phyloP scores from a whole-genome alignment of 192 early-diverging fungal species.

The Podila horticola region DNA sequence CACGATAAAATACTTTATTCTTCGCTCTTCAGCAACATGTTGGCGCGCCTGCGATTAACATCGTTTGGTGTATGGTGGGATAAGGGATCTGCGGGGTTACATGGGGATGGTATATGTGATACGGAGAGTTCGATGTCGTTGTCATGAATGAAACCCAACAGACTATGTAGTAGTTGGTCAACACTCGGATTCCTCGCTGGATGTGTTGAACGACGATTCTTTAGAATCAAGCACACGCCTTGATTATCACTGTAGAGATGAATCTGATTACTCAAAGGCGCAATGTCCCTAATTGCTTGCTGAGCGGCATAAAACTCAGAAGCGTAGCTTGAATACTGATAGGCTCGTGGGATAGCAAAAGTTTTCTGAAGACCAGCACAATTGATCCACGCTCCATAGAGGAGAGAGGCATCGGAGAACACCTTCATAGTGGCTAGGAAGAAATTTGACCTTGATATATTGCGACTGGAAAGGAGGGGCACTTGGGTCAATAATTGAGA shows the following conservation, averaged over 20 bases:
- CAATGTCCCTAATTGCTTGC: conserved; percentile 9
- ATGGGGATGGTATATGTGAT: conserved; percentile 1
- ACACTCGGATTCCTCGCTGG: neutral
- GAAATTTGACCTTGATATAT: too few relatives aligned
- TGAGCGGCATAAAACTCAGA: conserved; percentile 9
- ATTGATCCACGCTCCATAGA: conserved; percentile 4
- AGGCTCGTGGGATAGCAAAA: neutral
- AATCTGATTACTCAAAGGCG: conserved; percentile 4
- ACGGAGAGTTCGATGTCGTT: conserved; percentile 3
- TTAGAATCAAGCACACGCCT: neutral
- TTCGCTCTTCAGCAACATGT: too few relatives aligned
- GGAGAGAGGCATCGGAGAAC: neutral
- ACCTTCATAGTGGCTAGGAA: neutral
- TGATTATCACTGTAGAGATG: conserved; percentile 2
- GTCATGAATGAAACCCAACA: conserved; percentile 1
- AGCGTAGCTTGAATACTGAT: conserved; percentile 9
- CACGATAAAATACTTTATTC: too few relatives aligned
- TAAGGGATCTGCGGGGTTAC: conserved; percentile 5
- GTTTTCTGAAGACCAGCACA: neutral
- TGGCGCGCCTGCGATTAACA: neutral
- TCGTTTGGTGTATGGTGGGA: conserved; percentile 9
- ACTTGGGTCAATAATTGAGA: too few relatives aligned
- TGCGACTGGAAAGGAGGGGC: too few relatives aligned
- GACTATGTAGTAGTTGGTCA: neutral
- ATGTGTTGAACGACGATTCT: conserved; percentile 1